Evolutionary conservation across 2,329 filamentous ascomycete species (phyloP), one percentile per base, ranked within the genome.

Genomic region (Colletotrichum gigasporum): DNA sequence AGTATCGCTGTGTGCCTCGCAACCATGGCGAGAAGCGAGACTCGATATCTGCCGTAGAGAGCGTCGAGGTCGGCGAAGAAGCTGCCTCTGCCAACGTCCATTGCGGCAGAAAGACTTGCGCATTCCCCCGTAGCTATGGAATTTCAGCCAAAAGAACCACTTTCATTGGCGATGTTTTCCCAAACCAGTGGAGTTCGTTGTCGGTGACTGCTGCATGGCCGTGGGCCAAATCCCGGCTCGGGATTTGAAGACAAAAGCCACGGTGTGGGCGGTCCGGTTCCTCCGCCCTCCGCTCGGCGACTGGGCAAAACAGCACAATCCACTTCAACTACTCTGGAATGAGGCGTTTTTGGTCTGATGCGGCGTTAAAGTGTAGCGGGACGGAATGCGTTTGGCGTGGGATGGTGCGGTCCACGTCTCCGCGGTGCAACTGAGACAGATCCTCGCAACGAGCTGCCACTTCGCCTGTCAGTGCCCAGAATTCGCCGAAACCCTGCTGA

Each of bases 141-240:
- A 52, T 18, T 14, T 42, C 34, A 22, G 20, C 16, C 11, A 26
- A 10, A 44, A 11, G 3, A 8, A 6, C 32, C n/a, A 14, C 42
- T 50, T 22, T 42, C 48, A 55, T 39, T 48, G 42, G 42, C 16
- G 56, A 54, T 50, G 26, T 14, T 42, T 16, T 39, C 44, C 41
- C 16, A 28, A 14, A 18, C 26, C 28, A 22, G 48, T 50, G 55
- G 55, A 61, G 55, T 41, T 42, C 28, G 42, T 28, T 28, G 39
- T 44, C 56, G 61, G 61, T 20, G 62, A 54, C 22, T 65, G 56
- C 26, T 22, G 28, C 28, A 44, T 55, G 41, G 22, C 24, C 56
- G 50, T 37, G 42, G 42, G 28, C 56, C 62, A 65, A 62, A 55
- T 50, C 56, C 62, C 62, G 62, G 41, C 14, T 55, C 62, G 62